Base-by-base conservation (phyloP, 805 yeast genomes). In the Cyberlindnera mycetangii region DNA sequence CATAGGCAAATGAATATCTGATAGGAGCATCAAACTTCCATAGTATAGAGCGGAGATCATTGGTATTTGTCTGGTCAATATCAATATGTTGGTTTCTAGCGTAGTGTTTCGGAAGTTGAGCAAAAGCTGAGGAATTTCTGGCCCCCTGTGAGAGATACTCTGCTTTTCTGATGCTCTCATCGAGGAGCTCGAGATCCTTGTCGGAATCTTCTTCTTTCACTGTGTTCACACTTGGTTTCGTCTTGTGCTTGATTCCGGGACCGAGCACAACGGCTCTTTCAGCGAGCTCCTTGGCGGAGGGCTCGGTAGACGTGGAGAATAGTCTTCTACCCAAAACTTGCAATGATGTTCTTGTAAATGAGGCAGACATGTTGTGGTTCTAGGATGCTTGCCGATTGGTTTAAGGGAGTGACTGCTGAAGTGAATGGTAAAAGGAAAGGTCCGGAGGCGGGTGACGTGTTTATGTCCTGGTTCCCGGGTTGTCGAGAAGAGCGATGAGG, bases 1-100 rank as follows among this genome's bases (percentile, higher is more conserved):
- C 99, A 64, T 92, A 92, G 0, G 97, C 99, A 65, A 92, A 86
- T 1, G 96, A 83, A 55, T 78, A 85, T 42, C 79, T 69, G 12
- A 89, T 76, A 1, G 93, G 90, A 1, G 92, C 84, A 33, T 78
- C 68, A 63, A 87, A 87, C 37, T 71, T 67, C 64, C 76, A 64
- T 31, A 83, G 55, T 3, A 85, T 72, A 3, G 70, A 61, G 15
- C 71, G 61, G 22, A 88, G 65, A 8, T 74, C 69, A 9, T 61
- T 62, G 30, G 69, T 68, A 14, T 65, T 59, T 32, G 65, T 69
- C 9, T 64, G 58, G 39, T 74, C 76, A 4, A 78, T 68, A 2
- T 68, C 56, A 10, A 81, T 64, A 21, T 74, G 65, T 55, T 84
- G 89, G 61, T 83, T 84, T 8, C 65, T 60, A 2, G 82, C 86